Base-by-base conservation (phyloP, 495 filamentous ascomycete species). In the Xylaria grammica region DNA sequence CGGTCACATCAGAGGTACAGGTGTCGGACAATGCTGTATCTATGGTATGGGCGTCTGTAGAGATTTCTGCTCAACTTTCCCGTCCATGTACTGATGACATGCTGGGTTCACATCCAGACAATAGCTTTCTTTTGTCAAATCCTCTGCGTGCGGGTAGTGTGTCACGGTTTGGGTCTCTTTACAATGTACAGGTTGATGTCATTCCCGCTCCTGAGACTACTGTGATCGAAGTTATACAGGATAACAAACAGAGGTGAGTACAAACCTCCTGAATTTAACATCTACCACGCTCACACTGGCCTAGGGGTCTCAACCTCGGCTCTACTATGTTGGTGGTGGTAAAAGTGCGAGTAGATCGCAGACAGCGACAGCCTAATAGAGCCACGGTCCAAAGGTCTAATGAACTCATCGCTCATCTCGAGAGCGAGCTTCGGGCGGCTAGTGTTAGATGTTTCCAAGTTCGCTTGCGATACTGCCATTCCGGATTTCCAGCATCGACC, bases 1-100 rank as follows among this genome's bases (percentile, higher is more conserved):
- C 72, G 1, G 76, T 82, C 30, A 86, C 74, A 3, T 84, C 87
- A 0, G 88, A 87, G 57, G 75, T 74, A 74, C 82, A 84, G 9
- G 73, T 74, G n/a, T 63, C 81, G 1, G 69, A 78, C 26, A 69
- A 73, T 17, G 71, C 62, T 7, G 65, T 58, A 30, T 68, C 67
- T 34, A 70, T 48, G 34, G 36, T 85, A 7, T 86, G 79, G 84
- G 78, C 74, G 15, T 79, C 79, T 17, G 69, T 86, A 40, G 76
- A 84, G 65, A 63, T 86, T 15, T 79, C 73, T 6, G 75, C 78
- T 11, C 75, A 72, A 54, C 55, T 80, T 1, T 72, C 67, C 61
- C 66, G 60, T 26, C 64, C 70, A 26, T 58, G 32, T 22, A 44
- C 22, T 46, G 8, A 59, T 22, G 30, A 54, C 24, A 49, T 60